phyloP scores from a whole-genome alignment of 2,329 filamentous ascomycete genomes.

The Lasiodiplodia sp. region DNA sequence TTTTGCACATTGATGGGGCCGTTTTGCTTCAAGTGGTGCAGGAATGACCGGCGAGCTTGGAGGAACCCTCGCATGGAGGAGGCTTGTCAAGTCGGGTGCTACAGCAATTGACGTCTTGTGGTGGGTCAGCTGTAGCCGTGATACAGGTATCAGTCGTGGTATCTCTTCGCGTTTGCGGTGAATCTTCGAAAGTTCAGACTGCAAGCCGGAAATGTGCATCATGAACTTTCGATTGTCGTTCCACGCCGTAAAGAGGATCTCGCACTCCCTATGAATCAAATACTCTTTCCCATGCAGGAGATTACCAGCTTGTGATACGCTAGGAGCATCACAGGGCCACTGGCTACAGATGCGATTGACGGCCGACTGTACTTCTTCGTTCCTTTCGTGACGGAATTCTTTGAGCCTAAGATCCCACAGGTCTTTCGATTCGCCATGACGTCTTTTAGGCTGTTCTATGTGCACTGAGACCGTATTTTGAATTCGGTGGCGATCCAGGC shows the following conservation, averaged over 20 bases:
- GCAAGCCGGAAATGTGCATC: neutral
- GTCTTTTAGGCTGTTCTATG: neutral
- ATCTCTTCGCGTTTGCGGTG: neutral
- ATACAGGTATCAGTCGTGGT: neutral
- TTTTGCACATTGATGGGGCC: neutral
- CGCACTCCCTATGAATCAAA: neutral
- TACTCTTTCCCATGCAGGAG: neutral
- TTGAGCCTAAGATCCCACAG: neutral
- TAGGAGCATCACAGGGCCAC: neutral
- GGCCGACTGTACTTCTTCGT: neutral
- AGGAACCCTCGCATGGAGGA: neutral
- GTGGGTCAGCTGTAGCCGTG: neutral
- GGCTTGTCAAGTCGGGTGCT: neutral
- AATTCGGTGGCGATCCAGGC: neutral
- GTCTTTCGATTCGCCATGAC: neutral
- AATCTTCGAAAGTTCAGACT: neutral
- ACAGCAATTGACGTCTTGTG: neutral
- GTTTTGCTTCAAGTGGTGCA: neutral
- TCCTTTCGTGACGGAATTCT: neutral
- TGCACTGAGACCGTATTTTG: neutral
- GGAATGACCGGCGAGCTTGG: neutral
- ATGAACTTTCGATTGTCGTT: slow-evolving; percentile 13
- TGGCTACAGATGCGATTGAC: neutral
- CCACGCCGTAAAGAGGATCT: neutral
- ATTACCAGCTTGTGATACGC: neutral